A percentile compares a stretch with the other conserved stretches of the same genome.
phyloP scores from a whole-genome alignment of 2,329 filamentous ascomycete genomes.

The Xylariaceae sp. region DNA sequence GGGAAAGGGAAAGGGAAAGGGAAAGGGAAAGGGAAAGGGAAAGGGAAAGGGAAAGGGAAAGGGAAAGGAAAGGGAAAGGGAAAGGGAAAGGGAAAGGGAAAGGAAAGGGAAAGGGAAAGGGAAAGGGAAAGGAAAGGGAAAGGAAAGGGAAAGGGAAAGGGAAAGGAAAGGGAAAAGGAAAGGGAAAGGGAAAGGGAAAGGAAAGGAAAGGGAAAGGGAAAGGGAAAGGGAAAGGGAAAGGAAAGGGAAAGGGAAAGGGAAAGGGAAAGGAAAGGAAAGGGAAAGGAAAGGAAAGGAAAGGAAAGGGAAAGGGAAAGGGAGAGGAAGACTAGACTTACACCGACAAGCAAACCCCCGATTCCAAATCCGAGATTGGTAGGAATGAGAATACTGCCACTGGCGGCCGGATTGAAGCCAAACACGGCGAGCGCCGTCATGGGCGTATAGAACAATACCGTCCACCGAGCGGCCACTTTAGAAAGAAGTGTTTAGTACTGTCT shows the following conservation, averaged over 20 bases:
- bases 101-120: too few relatives aligned
- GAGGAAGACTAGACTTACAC: constrained; percentile 33
- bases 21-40: neutral
- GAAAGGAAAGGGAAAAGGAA: too few relatives aligned
- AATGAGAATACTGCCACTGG: constrained; percentile 69
- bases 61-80: neutral
- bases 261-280: too few relatives aligned
- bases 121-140: neutral
- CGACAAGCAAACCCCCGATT: constrained; percentile 64
- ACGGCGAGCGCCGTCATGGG: constrained; percentile 76
- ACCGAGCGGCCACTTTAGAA: constrained; percentile 60
- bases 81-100: neutral
- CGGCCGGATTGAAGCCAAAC: constrained; percentile 60
- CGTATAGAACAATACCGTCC: constrained; percentile 74
- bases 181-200: neutral
- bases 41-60: neutral
- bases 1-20: neutral
- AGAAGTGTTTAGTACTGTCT: neutral
- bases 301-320: neutral
- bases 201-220: neutral
- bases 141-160: neutral
- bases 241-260: too few relatives aligned
- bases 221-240: neutral
- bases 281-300: neutral
- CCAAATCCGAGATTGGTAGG: constrained; percentile 80